Conservation (phyloP, 2,329 filamentous ascomycete genomes). For the Fusarium tupiense region DNA sequence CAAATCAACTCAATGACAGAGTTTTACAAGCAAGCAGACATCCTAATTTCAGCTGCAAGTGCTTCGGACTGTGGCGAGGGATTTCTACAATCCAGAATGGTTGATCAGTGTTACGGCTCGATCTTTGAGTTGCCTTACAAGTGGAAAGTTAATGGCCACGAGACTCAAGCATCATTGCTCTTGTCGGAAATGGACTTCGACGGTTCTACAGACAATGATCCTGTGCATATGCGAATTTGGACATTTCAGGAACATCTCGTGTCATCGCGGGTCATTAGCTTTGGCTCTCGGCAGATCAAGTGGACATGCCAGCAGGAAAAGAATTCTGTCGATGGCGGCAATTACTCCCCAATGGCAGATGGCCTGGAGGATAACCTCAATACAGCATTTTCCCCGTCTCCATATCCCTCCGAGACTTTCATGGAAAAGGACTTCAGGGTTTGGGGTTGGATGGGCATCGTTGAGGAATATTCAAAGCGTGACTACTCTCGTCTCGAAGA, state of each 20-base stretch:
- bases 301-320: not conserved
- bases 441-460: rapidly evolving
- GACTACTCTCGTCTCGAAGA: not conserved
- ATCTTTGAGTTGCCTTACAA: not conserved
- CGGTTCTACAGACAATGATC: no score
- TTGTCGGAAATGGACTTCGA: no score
- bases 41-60: not conserved
- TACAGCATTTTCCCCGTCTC: not conserved
- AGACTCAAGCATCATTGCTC: not conserved
- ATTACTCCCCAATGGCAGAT: rapidly evolving
- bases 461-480: not conserved
- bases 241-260: not conserved
- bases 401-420: not conserved
- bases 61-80: not conserved
- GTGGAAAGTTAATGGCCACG: not conserved
- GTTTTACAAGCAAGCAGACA: not conserved
- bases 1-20: not conserved
- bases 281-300: not conserved
- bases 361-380: rapidly evolving
- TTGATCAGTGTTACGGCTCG: not conserved
- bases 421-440: not conserved
- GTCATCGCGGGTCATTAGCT: not conserved
- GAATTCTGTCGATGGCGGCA: not conserved
- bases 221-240: no score
- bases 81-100: not conserved